These are phyloP conservation scores for Penicillium paxilli DNA, from an alignment of 495 filamentous ascomycete species.

Conservation along the genomic window DNA sequence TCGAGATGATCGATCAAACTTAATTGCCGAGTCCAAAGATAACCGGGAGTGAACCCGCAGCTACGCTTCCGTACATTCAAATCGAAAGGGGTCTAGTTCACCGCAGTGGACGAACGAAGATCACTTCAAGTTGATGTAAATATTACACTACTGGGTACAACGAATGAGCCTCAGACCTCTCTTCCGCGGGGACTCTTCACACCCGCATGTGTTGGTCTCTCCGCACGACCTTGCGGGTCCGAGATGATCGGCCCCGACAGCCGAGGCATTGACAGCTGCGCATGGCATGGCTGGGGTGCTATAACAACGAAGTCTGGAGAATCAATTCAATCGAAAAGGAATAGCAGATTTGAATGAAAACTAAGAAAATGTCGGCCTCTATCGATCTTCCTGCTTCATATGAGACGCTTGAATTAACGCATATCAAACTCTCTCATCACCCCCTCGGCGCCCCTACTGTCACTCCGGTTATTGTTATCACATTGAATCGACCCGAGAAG, in stretches of 20 bases:
- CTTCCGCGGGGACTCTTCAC: neutral
- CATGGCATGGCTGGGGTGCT: neutral
- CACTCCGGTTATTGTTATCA: conserved; percentile 53
- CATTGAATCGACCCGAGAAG: conserved; percentile 53
- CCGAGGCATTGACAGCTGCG: neutral
- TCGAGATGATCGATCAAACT: too few species aligned
- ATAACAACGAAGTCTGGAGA: neutral
- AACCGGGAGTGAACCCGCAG: too few species aligned
- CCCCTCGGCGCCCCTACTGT: conserved; percentile 39
- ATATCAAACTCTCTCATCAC: conserved; percentile 53
- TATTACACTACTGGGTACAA: too few species aligned
- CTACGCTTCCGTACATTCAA: too few species aligned
- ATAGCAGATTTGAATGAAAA: neutral
- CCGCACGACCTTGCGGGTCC: neutral
- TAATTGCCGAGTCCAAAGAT: too few species aligned
- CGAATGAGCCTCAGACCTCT: too few species aligned
- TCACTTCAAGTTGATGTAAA: too few species aligned
- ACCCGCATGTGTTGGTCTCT: neutral
- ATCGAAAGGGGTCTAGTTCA: too few species aligned
- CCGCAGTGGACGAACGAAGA: too few species aligned
- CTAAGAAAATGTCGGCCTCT: neutral
- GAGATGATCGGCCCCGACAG: neutral
- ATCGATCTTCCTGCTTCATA: conserved; percentile 28
- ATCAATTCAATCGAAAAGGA: neutral
- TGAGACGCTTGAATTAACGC: conserved; percentile 36